Evolutionary conservation across 805 yeast genomes (phyloP), one percentile per base, ranked within the genome.

Genomic region (Starmerella lactis-condensi): DNA sequence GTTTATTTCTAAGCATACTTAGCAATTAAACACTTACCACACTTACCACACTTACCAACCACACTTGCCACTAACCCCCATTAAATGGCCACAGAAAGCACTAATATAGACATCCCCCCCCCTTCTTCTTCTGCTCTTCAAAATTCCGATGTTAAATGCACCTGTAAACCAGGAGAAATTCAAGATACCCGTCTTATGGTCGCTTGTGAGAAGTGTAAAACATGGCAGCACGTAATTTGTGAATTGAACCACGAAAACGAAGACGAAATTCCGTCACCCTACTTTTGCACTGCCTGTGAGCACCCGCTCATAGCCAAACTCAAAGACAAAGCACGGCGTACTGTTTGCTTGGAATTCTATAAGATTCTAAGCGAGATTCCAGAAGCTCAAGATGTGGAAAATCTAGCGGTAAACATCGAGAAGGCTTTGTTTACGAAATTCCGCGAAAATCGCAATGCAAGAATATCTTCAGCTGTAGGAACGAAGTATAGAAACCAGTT

Each of bases 171-270:
- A n/a, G n/a, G n/a, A n/a, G n/a, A n/a, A n/a, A n/a, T n/a, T n/a
- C n/a, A n/a, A n/a, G n/a, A n/a, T n/a, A n/a, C n/a, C n/a, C n/a
- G n/a, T n/a, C 65, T 70, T 14, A 69, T 72, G 75, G 64, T 68
- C 14, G 69, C 68, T 47, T 74, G 83, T 51, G 78, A 69, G 29
- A 46, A 51, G 22, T 74, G 83, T 47, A 46, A 57, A 30, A 62
- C 70, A 4, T 74, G 81, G 81, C 83, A 74, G 50, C 83, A 74
- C 46, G 62, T 69, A 11, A 53, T 45, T 34, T 74, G 83, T 46
- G 61, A 70, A 60, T 61, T 71, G 26, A 69, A 61, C 27, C 47
- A 55, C 6, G 50, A 54, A 13, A 54, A 50, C 34, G 53, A 46
- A 30, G 50, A 47, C 24, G 52, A 52, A 27, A 58, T 71, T 4